These are phyloP conservation scores for Thinopyrum elongatum DNA, from an alignment of 176 grass and related monocot genomes.

Conservation along the genomic window DNA sequence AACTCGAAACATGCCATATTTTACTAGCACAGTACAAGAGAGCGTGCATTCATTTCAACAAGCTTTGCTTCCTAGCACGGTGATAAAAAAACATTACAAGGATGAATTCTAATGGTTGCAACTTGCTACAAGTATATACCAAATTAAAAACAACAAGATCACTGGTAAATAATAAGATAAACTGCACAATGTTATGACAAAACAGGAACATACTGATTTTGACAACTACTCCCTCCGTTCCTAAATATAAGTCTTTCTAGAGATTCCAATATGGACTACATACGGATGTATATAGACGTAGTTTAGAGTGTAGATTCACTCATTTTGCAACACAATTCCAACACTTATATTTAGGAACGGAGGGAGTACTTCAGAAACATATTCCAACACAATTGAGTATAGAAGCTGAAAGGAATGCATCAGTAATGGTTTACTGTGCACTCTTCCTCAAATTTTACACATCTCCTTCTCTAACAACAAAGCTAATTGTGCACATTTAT, in stretches of 20 bases:
- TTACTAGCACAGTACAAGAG: background rate
- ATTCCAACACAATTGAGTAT: background rate
- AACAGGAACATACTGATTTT: background rate
- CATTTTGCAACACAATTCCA: no score
- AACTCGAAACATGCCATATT: background rate
- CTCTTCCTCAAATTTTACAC: background rate
- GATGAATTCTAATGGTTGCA: background rate
- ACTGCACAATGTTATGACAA: background rate
- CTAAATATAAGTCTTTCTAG: no score
- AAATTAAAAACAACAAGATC: background rate
- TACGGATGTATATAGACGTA: no score
- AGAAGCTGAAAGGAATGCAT: background rate
- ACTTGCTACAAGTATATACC: background rate
- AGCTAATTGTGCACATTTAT: background rate
- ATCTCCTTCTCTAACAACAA: background rate
- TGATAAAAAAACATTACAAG: background rate
- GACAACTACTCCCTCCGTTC: no score
- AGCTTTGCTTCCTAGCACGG: background rate
- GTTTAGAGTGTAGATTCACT: no score
- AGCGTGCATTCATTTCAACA: constrained; percentile 4
- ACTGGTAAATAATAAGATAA: background rate
- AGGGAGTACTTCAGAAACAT: background rate
- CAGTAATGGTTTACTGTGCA: background rate
- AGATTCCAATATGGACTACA: no score
- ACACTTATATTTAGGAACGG: no score